Conservation (phyloP, 2,329 filamentous ascomycete species). For the Emmonsiellopsis sp. region DNA sequence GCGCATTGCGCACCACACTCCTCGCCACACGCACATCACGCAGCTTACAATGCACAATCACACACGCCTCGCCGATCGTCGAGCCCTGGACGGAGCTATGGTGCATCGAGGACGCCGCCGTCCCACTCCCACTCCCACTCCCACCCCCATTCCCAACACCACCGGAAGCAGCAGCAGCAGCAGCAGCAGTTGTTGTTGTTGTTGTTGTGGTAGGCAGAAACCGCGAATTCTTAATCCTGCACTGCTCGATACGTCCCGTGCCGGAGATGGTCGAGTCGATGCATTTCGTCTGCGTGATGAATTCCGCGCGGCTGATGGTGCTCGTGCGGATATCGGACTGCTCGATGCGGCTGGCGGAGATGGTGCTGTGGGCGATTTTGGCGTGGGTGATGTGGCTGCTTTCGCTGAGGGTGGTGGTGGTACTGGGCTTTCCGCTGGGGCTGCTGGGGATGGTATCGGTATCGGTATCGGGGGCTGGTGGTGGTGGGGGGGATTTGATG, state of each 20-base stretch:
- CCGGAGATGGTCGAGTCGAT: neutral
- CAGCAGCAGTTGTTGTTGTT: neutral
- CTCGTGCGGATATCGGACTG: neutral
- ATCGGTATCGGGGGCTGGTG: no score
- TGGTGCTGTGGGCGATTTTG: neutral
- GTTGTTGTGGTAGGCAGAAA: neutral
- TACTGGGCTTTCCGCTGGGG: neutral
- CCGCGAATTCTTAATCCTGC: neutral
- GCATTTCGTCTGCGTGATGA: neutral
- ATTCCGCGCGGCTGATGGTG: neutral
- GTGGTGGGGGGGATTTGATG: neutral
- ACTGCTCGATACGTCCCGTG: neutral
- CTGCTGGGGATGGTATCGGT: neutral
- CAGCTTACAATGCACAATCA: neutral
- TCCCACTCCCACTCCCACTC: no score
- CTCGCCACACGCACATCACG: neutral
- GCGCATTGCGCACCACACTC: neutral
- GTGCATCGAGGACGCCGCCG: neutral
- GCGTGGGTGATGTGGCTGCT: neutral
- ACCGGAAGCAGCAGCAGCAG: neutral
- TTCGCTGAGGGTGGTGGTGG: neutral
- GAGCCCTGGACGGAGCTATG: neutral
- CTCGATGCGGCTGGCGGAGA: neutral
- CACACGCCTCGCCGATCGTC: neutral
- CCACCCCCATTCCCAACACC: neutral